Percentiles rank a stretch among this genome's conserved stretches.
Evolutionary conservation across 2,329 filamentous ascomycete genomes (phyloP).

Genomic region (Rhinocladiella mackenziei): DNA sequence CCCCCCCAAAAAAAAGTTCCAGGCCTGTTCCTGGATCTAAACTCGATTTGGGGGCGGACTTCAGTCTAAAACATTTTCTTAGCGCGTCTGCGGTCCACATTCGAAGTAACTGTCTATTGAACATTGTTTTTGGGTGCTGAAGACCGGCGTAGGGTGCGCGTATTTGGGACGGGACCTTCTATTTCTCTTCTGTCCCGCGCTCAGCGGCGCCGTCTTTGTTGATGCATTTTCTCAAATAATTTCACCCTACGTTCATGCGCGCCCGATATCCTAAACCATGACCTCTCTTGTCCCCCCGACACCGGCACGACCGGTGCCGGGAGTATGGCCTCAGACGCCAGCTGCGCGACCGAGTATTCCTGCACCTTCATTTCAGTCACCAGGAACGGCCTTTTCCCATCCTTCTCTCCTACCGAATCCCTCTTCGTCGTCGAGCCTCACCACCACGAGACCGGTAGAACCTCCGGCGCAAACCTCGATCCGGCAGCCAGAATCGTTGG

Average conservation of each 20-base stretch:
- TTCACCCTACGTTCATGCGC: slow-evolving; percentile 6
- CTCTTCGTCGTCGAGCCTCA: slow-evolving; percentile 8
- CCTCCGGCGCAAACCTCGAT: slow-evolving; percentile 16
- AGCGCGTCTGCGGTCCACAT: background rate
- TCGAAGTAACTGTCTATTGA: too few relatives aligned
- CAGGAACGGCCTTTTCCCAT: slow-evolving; percentile 28
- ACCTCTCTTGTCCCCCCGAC: slow-evolving; percentile 38
- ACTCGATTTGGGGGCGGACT: background rate
- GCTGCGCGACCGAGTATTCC: slow-evolving; percentile 37
- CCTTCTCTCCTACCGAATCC: slow-evolving; percentile 9
- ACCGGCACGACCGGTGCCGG: slow-evolving; percentile 40
- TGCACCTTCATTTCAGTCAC: slow-evolving; percentile 37
- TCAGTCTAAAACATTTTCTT: background rate
- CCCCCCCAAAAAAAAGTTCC: too few relatives aligned
- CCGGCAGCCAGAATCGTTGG: slow-evolving; percentile 46
- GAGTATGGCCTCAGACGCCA: slow-evolving; percentile 41
- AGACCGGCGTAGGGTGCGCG: background rate
- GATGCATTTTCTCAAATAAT: slow-evolving; percentile 14
- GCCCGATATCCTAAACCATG: slow-evolving; percentile 37
- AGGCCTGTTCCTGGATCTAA: slow-evolving; percentile 2
- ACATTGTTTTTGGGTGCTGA: background rate
- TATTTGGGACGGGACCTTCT: background rate
- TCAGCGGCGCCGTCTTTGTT: slow-evolving; percentile 4
- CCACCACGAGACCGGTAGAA: slow-evolving; percentile 11
- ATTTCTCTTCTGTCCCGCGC: background rate